Evolutionary conservation across 495 filamentous ascomycete genomes (phyloP).

Genomic region (Durotheca rogersii): DNA sequence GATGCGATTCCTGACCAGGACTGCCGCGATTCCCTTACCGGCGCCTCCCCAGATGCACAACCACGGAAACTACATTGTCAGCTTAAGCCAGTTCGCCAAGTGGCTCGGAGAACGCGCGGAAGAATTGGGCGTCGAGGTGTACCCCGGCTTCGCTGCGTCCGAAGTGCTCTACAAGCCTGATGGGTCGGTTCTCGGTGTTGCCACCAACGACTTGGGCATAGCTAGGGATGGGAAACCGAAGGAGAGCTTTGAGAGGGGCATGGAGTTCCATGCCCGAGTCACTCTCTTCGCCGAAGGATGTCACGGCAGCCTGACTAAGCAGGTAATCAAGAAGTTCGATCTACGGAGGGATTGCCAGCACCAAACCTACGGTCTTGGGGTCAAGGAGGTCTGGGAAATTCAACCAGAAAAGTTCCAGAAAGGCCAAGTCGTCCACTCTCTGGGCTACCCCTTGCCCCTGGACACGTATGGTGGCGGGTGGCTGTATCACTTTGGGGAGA

Average conservation of each 20-base stretch:
- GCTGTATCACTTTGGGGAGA: constrained; percentile 99
- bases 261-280: constrained; percentile 95
- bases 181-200: constrained; percentile 89
- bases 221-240: constrained; percentile 80
- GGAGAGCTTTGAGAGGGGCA: constrained; percentile 89
- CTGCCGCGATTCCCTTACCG: constrained; percentile 72
- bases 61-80: constrained; percentile 95
- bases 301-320: constrained; percentile 93
- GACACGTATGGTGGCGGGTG: constrained; percentile 95
- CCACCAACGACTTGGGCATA: constrained; percentile 92
- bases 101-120: constrained; percentile 95
- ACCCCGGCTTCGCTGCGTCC: constrained; percentile 91
- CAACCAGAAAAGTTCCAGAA: constrained; percentile 87
- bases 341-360: constrained; percentile 83
- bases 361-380: constrained; percentile 90
- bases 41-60: constrained; percentile 98
- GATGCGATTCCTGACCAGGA: constrained; percentile 95
- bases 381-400: constrained; percentile 98
- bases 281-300: constrained; percentile 97
- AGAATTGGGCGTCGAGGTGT: constrained; percentile 97
- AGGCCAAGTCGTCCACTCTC: constrained; percentile 82
- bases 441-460: constrained; percentile 87
- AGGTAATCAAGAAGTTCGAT: constrained; percentile 93
- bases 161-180: constrained; percentile 87
- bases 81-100: constrained; percentile 87